Conservation (phyloP, 805 yeast species). For the Brettanomyces custersianus region DNA sequence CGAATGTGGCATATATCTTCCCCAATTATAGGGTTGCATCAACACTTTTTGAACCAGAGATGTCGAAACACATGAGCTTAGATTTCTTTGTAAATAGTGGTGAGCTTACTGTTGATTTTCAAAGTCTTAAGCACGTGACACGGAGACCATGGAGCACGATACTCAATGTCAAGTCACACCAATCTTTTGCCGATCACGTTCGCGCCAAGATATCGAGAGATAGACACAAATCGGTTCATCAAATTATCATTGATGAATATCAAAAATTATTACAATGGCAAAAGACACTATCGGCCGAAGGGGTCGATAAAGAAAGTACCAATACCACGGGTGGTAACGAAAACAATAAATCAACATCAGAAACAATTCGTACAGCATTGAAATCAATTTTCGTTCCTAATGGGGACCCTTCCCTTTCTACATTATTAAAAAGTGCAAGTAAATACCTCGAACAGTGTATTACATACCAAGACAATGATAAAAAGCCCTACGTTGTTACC, state of each 20-base stretch:
- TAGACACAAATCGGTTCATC: slow-evolving; percentile 28
- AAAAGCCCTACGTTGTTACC: slow-evolving; percentile 41
- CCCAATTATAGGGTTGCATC: slow-evolving; percentile 41
- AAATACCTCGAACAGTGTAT: slow-evolving; percentile 55
- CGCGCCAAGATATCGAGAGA: slow-evolving; percentile 45
- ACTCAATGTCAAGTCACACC: slow-evolving; percentile 31
- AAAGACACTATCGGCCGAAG: slow-evolving; percentile 9
- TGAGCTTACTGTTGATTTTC: slow-evolving; percentile 53
- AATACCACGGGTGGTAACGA: slow-evolving; percentile 4
- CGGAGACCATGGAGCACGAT: slow-evolving; percentile 58
- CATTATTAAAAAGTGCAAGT: slow-evolving; percentile 29
- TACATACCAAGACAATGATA: slow-evolving; percentile 39
- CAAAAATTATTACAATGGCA: slow-evolving; percentile 24
- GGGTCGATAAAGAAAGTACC: slow-evolving; percentile 3
- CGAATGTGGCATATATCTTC: slow-evolving; percentile 46
- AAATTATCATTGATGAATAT: slow-evolving; percentile 32
- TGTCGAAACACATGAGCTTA: slow-evolving; percentile 39
- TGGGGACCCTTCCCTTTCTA: slow-evolving; percentile 24
- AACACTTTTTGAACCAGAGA: slow-evolving; percentile 33
- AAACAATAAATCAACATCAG: slow-evolving; percentile 5
- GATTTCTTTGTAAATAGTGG: slow-evolving; percentile 55
- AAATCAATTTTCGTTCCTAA: slow-evolving; percentile 17
- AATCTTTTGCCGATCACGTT: slow-evolving; percentile 48
- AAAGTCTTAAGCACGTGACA: slow-evolving; percentile 38
- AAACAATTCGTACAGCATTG: slow-evolving; percentile 12